phyloP scores from a whole-genome alignment of 179 eudicot species.

The Patellifolia procumbens region DNA sequence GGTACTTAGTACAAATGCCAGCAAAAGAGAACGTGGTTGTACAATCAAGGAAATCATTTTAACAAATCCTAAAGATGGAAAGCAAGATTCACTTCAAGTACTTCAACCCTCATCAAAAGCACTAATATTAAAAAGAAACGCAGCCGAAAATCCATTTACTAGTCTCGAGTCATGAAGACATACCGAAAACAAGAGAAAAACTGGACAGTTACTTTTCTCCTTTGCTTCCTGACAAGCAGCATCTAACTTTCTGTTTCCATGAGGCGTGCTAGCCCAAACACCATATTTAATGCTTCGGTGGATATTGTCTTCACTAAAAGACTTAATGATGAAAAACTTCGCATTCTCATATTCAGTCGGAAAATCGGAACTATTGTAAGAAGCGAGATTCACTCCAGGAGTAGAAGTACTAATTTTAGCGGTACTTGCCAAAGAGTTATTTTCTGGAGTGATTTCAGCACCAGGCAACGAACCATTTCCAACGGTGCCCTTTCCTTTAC shows the following conservation, averaged over 20 bases:
- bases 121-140: neutral
- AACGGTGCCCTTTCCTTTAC: conserved; percentile 51
- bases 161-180: conserved; percentile 20
- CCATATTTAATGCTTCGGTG: conserved; percentile 90
- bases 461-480: conserved; percentile 54
- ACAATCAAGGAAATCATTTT: neutral
- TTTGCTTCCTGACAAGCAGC: conserved; percentile 83
- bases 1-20: neutral
- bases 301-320: conserved; percentile 96
- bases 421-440: conserved; percentile 33
- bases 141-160: neutral
- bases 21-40: neutral
- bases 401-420: conserved; percentile 48
- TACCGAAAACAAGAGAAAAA: conserved; percentile 95
- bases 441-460: conserved; percentile 43
- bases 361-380: conserved; percentile 68
- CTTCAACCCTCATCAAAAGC: neutral
- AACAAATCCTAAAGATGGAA: neutral
- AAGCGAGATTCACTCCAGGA: conserved; percentile 49
- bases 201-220: conserved; percentile 71
- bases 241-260: conserved; percentile 88
- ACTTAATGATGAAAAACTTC: conserved; percentile 86
- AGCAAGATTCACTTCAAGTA: neutral
- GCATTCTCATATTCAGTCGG: conserved; percentile 74
- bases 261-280: conserved; percentile 95